Evolutionary conservation across 108 stramenopile species (phyloP), one percentile per base, ranked within the genome.

Genomic region (Fistulifera pelliculosa): DNA sequence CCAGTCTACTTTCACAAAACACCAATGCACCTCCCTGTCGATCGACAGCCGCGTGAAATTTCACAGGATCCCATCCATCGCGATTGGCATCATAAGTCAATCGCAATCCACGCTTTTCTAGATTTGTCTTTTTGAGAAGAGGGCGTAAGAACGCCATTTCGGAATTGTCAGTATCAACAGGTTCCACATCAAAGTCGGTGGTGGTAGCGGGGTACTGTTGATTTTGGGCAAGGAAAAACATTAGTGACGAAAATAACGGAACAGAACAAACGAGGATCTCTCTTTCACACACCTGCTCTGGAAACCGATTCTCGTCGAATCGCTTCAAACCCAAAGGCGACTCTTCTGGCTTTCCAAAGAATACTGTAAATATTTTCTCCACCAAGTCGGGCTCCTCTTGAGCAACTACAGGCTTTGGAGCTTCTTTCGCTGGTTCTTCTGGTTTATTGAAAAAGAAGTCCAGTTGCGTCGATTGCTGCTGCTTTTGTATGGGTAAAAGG

Each of bases 341-440:
- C 44, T 69, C 77, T 62, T 92, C 86, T 24, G 77, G 77, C 50
- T 80, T 74, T 12, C 90, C 90, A 58, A 87, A 92, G 47, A 92
- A 92, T 41, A 92, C 65, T 14, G 69, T 63, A 66, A 92, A 92
- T 39, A 92, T 73, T 54, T 87, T 87, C 49, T 92, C 90, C 17
- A 87, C 78, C n/a, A 38, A 17, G 17, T 60, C 58, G n/a, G 22
- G 47, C 7, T 60, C 58, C 1, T 60, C 23, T 18, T 48, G 24
- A 5, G 14, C 42, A n/a, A n/a, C n/a, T n/a, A n/a, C n/a, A n/a
- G n/a, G n/a, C n/a, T n/a, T n/a, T 17, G 11, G 27, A 21, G 41
- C 41, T 57, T 24, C 6, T 25, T 26, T 39, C 16, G 54, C n/a
- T 38, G 41, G 75, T 21, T 38, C 25, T 17, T 17, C 31, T 5